Base-by-base conservation (phyloP, 768 basidiomycete species). In the Termitomyces heimii region DNA sequence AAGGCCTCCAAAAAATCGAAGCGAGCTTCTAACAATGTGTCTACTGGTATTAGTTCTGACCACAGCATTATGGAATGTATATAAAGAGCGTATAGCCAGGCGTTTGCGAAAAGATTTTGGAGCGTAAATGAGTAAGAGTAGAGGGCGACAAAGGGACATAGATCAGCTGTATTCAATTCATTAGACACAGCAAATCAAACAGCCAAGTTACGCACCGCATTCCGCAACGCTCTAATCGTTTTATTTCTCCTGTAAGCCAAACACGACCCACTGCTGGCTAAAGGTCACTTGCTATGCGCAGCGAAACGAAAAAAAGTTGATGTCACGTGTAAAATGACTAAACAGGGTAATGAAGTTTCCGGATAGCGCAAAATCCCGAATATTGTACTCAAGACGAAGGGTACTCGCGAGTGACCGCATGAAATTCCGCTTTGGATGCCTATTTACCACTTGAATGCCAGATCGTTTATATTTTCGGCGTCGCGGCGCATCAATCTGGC, bases 71-170 rank as follows among this genome's bases (percentile, higher is more conserved):
- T 59, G 56, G 61, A 62, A 46, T 60, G 53, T 45, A 66, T 66
- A 29, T 54, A 66, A 45, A 58, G 62, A 58, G 64, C 64, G 64
- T 63, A 50, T 59, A 39, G 54, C 53, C 48, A 62, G 54, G 50
- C 54, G 59, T 56, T 56, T 62, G 40, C 32, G 37, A 58, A 50
- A 48, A 60, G 67, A 57, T 63, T 68, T 72, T 55, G 66, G 67
- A 64, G 73, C 67, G 70, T 75, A 73, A 71, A 74, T 73, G 79
- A 75, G 75, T 63, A 74, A 72, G 66, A 80, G 70, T 71, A 78
- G 71, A 73, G 73, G 79, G 73, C 83, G 85, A 79, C 85, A 84
- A 82, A 83, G 77, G 74, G 78, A 85, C 85, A 88, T 88, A 84
- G 81, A 84, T 88, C 78, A 88, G 74, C 85, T 82, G 60, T 34